These are phyloP conservation scores for Colletotrichum tropicale DNA, from an alignment of 2,329 filamentous ascomycete species.

Conservation along the genomic window DNA sequence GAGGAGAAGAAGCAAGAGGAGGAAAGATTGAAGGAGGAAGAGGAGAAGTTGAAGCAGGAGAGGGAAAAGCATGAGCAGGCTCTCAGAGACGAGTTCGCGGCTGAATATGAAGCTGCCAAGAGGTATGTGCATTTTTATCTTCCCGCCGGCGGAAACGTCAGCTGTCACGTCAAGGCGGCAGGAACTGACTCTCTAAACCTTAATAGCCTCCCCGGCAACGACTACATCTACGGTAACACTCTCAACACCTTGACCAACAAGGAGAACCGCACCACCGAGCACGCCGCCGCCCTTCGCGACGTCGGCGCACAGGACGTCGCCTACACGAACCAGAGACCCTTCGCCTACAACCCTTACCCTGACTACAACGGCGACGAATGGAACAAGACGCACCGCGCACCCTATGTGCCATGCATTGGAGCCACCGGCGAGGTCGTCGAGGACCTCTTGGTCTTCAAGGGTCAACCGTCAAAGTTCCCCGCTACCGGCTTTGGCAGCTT, in stretches of 20 bases:
- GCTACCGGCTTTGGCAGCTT: conserved; percentile 67
- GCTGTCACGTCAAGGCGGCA: neutral
- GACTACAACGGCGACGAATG: conserved; percentile 69
- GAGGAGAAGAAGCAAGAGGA: conserved; percentile 17
- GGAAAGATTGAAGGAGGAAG: conserved; percentile 5
- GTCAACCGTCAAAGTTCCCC: conserved; percentile 63
- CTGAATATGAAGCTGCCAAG: conserved; percentile 39
- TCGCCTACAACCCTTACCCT: conserved; percentile 73
- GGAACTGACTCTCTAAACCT: neutral
- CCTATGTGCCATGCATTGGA: conserved; percentile 68
- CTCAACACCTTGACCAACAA: conserved; percentile 49
- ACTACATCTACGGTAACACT: conserved; percentile 63
- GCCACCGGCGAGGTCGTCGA: conserved; percentile 63
- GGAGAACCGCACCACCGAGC: conserved; percentile 38
- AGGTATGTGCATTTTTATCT: conserved; percentile 36
- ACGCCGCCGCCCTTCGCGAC: conserved; percentile 23
- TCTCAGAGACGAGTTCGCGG: conserved; percentile 33
- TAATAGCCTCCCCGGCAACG: conserved; percentile 47
- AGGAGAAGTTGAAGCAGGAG: conserved; percentile 3
- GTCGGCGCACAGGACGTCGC: conserved; percentile 28
- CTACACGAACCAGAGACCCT: conserved; percentile 49
- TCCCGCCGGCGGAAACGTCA: conserved; percentile 17
- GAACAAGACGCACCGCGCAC: conserved; percentile 59
- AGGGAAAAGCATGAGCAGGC: conserved; percentile 31
- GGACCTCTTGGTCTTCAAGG: conserved; percentile 70